Evolutionary conservation across 192 early-diverging fungal species (phyloP), one percentile per base, ranked within the genome.

Genomic region (Coemansia sp.): DNA sequence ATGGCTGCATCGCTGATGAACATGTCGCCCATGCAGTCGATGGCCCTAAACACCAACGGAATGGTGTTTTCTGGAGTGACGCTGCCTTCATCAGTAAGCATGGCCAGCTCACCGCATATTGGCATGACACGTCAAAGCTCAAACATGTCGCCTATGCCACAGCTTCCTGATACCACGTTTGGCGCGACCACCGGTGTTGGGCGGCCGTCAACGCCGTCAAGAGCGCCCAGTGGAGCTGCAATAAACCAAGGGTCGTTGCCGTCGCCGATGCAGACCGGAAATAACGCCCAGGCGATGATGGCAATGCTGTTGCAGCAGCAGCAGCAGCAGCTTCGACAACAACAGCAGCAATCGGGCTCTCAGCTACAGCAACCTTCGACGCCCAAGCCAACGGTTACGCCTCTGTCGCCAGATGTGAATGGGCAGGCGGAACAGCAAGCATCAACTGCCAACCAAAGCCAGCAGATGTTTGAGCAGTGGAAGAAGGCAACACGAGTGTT

Each of bases 281-380:
- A 58, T 5, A 69, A 46, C 39, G 73, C 73, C 0, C 73, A 76
- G 18, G 38, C 67, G 11, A 76, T 76, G 73, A 76, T 76, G 67
- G 37, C 67, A 13, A 70, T 70, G 67, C 54, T 76, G 5, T 21
- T 76, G 41, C 72, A 75, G 28, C 72, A 75, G 8, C 65, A 73
- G 53, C 66, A 62, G 40, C 57, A 58, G 26, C 57, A 61, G 56
- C 60, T 59, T 13, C 57, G 44, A 20, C 63, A 62, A 49, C 65
- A 75, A 13, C 62, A 63, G 20, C 55, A 26, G 23, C 23, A 26
- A 4, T 4, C 1, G 23, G 23, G 23, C 4, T 26, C 23, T 26
- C 23, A 26, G 23, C 23, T 4, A 26, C 23, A 63, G 35, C 57
- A 54, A 33, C 58, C 50, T 3, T 42, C 53, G 13, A 59, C 61